Percentiles rank a stretch among this genome's conserved stretches.
Evolutionary conservation across 23 red algal species (phyloP).

Genomic region (Gracilaria caudata): DNA sequence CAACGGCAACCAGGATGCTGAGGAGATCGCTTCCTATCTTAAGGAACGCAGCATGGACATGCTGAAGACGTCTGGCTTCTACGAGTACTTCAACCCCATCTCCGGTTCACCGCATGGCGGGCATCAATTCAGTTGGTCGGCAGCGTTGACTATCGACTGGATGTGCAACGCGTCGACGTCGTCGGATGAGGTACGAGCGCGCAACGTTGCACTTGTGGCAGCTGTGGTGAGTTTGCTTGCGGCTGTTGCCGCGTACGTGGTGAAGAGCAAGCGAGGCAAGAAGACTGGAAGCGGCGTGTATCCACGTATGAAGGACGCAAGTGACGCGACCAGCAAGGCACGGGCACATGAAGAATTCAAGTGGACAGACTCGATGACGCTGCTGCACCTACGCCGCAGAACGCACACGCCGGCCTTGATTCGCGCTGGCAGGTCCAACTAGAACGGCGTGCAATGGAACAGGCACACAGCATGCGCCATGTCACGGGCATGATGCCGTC

Average conservation of each 20-base stretch:
- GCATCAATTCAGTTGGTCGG: slow-evolving; percentile 62
- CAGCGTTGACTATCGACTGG: slow-evolving; percentile 58
- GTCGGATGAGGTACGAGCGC: not conserved
- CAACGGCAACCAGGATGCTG: slow-evolving; percentile 36
- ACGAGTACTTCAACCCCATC: slow-evolving; percentile 71
- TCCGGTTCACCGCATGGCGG: slow-evolving; percentile 59
- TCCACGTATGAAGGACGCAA: not conserved
- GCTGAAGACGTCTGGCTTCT: slow-evolving; percentile 52
- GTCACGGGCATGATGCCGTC: not conserved
- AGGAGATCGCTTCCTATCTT: slow-evolving; percentile 37
- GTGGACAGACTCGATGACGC: not conserved
- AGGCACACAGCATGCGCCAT: not conserved
- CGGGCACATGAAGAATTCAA: not conserved
- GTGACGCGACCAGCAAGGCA: not conserved
- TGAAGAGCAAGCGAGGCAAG: not conserved
- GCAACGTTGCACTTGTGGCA: not conserved
- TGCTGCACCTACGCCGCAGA: slow-evolving; percentile 8
- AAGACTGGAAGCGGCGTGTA: not conserved
- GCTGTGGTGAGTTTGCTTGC: not conserved
- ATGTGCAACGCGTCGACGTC: slow-evolving; percentile 6
- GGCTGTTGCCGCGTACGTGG: not conserved
- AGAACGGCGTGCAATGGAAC: not conserved
- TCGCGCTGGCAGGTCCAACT: slow-evolving; percentile 1
- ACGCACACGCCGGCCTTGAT: not conserved
- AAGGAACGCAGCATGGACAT: slow-evolving; percentile 40